Conservation (phyloP, 2,329 filamentous ascomycete species). For the Colletotrichum orchidophilum region DNA sequence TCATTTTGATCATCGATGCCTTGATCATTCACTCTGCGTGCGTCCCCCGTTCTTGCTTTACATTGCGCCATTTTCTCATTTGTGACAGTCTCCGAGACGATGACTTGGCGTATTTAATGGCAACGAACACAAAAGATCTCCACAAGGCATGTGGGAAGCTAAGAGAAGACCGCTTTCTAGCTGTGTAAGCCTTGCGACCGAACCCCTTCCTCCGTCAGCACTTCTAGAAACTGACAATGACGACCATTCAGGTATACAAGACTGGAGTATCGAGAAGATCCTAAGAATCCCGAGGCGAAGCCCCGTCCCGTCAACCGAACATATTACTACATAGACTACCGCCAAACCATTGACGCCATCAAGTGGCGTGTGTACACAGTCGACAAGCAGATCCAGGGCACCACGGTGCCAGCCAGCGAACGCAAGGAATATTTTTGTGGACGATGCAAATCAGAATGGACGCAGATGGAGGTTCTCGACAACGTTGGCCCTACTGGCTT, state of each 20-base stretch:
- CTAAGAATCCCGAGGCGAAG: slow-evolving; percentile 68
- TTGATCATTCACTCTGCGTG: slow-evolving; percentile 84
- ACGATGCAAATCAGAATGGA: slow-evolving; percentile 86
- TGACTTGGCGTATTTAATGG: slow-evolving; percentile 87
- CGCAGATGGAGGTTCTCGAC: slow-evolving; percentile 88
- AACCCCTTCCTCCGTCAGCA: neutral
- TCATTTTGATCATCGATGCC: slow-evolving; percentile 86
- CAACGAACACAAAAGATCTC: slow-evolving; percentile 90
- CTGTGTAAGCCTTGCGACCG: slow-evolving; percentile 66
- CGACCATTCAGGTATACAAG: slow-evolving; percentile 27
- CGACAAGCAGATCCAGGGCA: slow-evolving; percentile 87
- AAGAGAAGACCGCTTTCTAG: slow-evolving; percentile 85
- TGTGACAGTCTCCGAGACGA: slow-evolving; percentile 84
- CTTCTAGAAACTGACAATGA: neutral
- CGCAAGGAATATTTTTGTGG: slow-evolving; percentile 92
- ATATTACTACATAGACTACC: slow-evolving; percentile 97
- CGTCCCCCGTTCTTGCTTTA: slow-evolving; percentile 44
- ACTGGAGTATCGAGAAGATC: slow-evolving; percentile 33
- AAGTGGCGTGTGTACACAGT: slow-evolving; percentile 93
- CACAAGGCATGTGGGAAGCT: slow-evolving; percentile 89
- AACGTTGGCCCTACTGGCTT: slow-evolving; percentile 77
- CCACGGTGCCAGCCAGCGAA: slow-evolving; percentile 81
- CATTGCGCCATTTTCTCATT: slow-evolving; percentile 39
- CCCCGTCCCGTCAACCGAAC: slow-evolving; percentile 85
- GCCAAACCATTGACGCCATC: slow-evolving; percentile 92